phyloP scores from a whole-genome alignment of 139 green algal species.

The Volvox reticuliferus region DNA sequence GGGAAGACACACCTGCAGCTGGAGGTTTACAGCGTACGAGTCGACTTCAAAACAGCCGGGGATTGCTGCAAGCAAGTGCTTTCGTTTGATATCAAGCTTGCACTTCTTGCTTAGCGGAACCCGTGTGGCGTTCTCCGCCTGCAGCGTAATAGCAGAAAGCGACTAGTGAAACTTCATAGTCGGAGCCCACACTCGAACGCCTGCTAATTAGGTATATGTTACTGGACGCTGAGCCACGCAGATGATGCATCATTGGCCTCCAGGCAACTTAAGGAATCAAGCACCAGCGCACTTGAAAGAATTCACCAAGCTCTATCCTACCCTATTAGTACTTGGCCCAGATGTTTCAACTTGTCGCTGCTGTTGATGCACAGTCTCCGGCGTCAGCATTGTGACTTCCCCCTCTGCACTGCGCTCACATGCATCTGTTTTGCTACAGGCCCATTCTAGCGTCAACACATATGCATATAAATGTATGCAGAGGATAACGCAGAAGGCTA shows the following conservation, averaged over 20 bases:
- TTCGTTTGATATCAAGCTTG: constrained; percentile 47
- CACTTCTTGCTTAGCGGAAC: constrained; percentile 46
- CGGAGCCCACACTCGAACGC: no score
- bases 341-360: not conserved
- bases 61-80: constrained; percentile 25
- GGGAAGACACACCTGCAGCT: constrained; percentile 23
- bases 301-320: not conserved
- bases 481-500: no score
- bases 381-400: not conserved
- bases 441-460: no score
- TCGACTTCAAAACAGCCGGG: constrained; percentile 12
- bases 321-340: not conserved
- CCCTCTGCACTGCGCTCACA: no score
- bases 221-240: no score
- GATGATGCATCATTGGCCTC: no score
- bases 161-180: no score
- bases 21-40: constrained; percentile 8
- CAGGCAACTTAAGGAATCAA: no score
- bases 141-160: not conserved
- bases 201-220: no score
- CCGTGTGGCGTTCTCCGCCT: constrained; percentile 13
- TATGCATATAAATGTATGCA: no score
- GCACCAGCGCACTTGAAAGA: no score
- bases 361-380: not conserved
- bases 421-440: no score